Base-by-base conservation (phyloP, 352 stramenopile species). In the Thraustochytrium striatum region DNA sequence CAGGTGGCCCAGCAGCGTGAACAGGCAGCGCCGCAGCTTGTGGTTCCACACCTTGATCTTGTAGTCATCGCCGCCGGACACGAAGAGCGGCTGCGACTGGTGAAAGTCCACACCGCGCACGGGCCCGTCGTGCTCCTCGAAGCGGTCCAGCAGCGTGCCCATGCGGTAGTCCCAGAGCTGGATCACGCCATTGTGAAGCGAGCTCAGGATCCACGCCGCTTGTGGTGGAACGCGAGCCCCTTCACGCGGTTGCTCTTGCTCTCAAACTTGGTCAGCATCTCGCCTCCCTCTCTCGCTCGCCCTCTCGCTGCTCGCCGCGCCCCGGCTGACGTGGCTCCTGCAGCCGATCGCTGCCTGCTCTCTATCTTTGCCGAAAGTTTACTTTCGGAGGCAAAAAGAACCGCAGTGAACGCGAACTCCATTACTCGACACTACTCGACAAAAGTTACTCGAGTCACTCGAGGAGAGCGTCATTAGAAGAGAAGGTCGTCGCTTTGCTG, bases 1-100 rank as follows among this genome's bases (percentile, higher is more conserved):
- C 72, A 99, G 86, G 84, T 99, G 97, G 1, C 96, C 97, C 11
- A 99, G 87, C 25, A 99, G 85, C 5, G 96, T 99, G 84, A 99
- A 99, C 5, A 99, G 88, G 84, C 96, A 99, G 68, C 95, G 89
- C 43, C 95, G 91, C 52, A 99, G 89, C 87, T 99, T 99, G 87
- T 98, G 99, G 87, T 99, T 96, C 96, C 96, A 99, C 28, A 99
- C 95, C 88, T 99, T 99, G 83, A 99, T 97, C 86, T 99, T 99
- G 93, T 99, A 99, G 86, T 99, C 97, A 84, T 99, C 97, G 32
- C 96, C 96, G 28, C 96, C 97, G 19, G 94, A 98, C 19, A 98
- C 95, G 78, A 99, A 98, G 19, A 99, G 88, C 53, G 95, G 95
- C 85, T 99, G 95, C 33, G 91, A 91, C 62, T 94, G 88, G 88